Conservation (phyloP, 352 stramenopile species). For the Globisporangium alternatum region DNA sequence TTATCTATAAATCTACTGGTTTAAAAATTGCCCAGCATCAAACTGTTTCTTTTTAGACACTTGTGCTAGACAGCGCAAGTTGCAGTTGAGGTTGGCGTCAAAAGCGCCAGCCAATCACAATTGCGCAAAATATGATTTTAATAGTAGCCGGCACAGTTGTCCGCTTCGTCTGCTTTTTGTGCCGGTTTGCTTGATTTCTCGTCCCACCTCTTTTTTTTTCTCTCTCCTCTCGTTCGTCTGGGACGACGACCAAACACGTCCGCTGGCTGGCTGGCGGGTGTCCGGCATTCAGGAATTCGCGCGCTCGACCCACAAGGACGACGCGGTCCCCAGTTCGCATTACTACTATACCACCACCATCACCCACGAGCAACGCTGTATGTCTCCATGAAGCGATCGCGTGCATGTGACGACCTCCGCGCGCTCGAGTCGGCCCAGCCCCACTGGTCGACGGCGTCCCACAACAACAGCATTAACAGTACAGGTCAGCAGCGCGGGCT, state of each 20-base stretch:
- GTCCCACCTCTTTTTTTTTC: conserved; percentile 11
- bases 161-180: conserved; percentile 11
- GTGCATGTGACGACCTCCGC: conserved; percentile 65
- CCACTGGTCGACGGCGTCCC: not conserved
- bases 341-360: not conserved
- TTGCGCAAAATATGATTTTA: not conserved
- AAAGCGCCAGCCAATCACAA: not conserved
- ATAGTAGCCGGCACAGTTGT: conserved; percentile 2
- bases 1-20: not conserved
- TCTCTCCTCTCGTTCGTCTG: conserved; percentile 5
- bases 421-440: conserved; percentile 39
- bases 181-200: conserved; percentile 18
- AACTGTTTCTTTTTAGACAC: not conserved
- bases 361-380: conserved; percentile 6
- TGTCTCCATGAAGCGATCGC: conserved; percentile 59
- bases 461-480: not conserved
- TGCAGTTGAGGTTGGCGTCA: conserved; percentile 10
- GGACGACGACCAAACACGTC: conserved; percentile 4
- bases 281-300: conserved; percentile 15
- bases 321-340: not conserved
- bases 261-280: not conserved
- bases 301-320: conserved; percentile 7
- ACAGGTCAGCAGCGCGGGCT: conserved; percentile 12
- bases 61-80: not conserved
- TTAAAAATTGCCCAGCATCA: not conserved